phyloP scores from a whole-genome alignment of 1,284 basidiomycete genomes.

The Apiotrichum porosum region DNA sequence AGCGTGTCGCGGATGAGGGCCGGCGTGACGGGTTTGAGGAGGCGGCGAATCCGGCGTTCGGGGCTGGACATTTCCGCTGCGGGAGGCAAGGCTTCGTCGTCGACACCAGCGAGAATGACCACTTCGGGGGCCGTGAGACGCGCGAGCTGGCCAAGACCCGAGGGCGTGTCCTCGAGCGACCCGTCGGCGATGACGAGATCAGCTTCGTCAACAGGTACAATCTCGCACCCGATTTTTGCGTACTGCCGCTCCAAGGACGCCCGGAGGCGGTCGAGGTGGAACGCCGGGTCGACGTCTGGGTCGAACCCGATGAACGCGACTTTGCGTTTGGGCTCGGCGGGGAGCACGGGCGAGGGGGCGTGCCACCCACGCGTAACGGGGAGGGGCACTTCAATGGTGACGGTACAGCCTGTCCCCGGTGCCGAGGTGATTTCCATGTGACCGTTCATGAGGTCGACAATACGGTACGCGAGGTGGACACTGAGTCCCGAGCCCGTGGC shows the following conservation, averaged over 20 bases:
- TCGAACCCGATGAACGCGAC: conserved; percentile 35
- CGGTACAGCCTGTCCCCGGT: conserved; percentile 34
- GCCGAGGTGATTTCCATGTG: conserved; percentile 43
- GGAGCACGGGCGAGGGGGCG: neutral
- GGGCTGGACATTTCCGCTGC: neutral
- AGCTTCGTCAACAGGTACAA: conserved; percentile 28
- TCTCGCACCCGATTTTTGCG: conserved; percentile 26
- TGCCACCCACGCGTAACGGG: neutral
- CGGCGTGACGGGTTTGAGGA: conserved; percentile 36
- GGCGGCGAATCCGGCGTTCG: conserved; percentile 19
- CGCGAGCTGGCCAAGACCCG: conserved; percentile 12
- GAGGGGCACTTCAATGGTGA: conserved; percentile 41
- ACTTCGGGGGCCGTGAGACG: conserved; percentile 23
- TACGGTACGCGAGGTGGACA: conserved; percentile 43
- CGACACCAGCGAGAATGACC: conserved; percentile 27
- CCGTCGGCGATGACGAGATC: conserved; percentile 37
- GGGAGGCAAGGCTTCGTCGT: conserved; percentile 13
- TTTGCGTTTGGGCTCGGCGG: conserved; percentile 13
- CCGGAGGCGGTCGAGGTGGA: conserved; percentile 16
- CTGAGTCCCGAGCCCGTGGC: conserved; percentile 41
- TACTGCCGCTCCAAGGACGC: conserved; percentile 29
- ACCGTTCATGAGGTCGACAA: conserved; percentile 44
- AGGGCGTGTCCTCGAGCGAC: conserved; percentile 19
- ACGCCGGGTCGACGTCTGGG: neutral
- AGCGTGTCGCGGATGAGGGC: conserved; percentile 32